These are phyloP conservation scores for Leccinum ochraceum DNA, from an alignment of 768 basidiomycete genomes.

Conservation along the genomic window DNA sequence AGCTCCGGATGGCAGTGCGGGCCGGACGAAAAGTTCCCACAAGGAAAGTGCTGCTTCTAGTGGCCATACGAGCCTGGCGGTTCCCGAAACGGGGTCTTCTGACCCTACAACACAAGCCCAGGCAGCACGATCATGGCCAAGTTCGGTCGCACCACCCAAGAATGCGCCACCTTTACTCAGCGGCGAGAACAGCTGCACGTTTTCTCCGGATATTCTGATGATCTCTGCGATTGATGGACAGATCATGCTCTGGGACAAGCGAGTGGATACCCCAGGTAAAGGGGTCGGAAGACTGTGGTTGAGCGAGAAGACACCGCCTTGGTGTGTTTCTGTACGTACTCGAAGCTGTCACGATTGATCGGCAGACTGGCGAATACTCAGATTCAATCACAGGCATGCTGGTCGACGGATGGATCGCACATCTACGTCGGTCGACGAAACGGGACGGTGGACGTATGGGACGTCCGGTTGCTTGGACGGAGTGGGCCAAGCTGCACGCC, in stretches of 20 bases:
- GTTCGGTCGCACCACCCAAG: conserved; percentile 58
- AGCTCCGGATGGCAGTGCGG: conserved; percentile 19
- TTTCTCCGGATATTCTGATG: conserved; percentile 83
- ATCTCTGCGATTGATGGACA: conserved; percentile 92
- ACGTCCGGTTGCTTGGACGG: conserved; percentile 78
- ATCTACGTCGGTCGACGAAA: conserved; percentile 91
- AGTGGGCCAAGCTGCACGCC: conserved; percentile 66
- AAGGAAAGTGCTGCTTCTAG: conserved; percentile 15
- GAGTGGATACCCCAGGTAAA: conserved; percentile 59
- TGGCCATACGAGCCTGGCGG: conserved; percentile 24
- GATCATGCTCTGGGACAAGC: conserved; percentile 87
- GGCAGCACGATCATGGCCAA: conserved; percentile 30
- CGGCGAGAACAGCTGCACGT: conserved; percentile 54
- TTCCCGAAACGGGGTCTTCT: conserved; percentile 30
- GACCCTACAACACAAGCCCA: conserved; percentile 25
- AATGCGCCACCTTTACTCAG: conserved; percentile 78
- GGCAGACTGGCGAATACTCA: conserved; percentile 1
- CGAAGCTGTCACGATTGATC: conserved; percentile 6
- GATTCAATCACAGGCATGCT: conserved; percentile 72
- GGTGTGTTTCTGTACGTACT: conserved; percentile 87
- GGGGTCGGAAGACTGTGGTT: conserved; percentile 87
- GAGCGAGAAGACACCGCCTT: conserved; percentile 91
- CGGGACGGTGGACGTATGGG: conserved; percentile 92
- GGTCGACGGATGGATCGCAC: conserved; percentile 86
- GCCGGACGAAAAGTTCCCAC: conserved; percentile 17